These are phyloP conservation scores for Tricholoma furcatifolium DNA, from an alignment of 768 basidiomycete species.

Conservation along the genomic window DNA sequence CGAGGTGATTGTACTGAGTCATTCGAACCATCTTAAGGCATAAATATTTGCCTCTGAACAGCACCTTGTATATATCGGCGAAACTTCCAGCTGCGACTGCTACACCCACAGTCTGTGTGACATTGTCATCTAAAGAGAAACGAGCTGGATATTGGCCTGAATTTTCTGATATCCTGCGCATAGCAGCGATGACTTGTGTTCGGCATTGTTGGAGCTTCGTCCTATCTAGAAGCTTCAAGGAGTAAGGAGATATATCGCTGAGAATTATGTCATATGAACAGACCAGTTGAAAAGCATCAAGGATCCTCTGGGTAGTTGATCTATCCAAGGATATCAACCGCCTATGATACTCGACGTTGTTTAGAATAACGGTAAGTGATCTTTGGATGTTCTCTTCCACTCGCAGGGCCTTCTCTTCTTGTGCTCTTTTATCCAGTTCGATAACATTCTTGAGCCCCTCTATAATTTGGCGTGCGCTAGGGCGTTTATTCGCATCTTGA, in stretches of 20 bases:
- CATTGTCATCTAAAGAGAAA: background rate
- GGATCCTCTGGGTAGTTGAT: background rate
- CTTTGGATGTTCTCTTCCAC: background rate
- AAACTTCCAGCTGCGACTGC: background rate
- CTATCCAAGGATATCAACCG: background rate
- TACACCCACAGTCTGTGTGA: background rate
- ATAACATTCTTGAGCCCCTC: background rate
- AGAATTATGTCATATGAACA: background rate
- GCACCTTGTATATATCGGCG: slow-evolving; percentile 7
- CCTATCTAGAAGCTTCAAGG: slow-evolving; percentile 5
- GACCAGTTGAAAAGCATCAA: slow-evolving; percentile 8
- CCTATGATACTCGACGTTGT: background rate
- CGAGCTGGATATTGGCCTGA: slow-evolving; percentile 2
- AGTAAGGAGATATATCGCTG: background rate
- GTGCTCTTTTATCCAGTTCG: too few species aligned
- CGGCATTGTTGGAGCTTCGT: background rate
- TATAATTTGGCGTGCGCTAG: too few species aligned
- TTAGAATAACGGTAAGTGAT: background rate
- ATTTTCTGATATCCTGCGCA: slow-evolving; percentile 4
- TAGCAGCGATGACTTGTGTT: slow-evolving; percentile 7
- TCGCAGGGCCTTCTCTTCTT: too few species aligned
- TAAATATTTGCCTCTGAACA: background rate
- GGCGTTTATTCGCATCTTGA: background rate
- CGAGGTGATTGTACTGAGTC: background rate
- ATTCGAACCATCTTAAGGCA: slow-evolving; percentile 6